phyloP scores from a whole-genome alignment of 495 filamentous ascomycete species.

The Durotheca rogersii region DNA sequence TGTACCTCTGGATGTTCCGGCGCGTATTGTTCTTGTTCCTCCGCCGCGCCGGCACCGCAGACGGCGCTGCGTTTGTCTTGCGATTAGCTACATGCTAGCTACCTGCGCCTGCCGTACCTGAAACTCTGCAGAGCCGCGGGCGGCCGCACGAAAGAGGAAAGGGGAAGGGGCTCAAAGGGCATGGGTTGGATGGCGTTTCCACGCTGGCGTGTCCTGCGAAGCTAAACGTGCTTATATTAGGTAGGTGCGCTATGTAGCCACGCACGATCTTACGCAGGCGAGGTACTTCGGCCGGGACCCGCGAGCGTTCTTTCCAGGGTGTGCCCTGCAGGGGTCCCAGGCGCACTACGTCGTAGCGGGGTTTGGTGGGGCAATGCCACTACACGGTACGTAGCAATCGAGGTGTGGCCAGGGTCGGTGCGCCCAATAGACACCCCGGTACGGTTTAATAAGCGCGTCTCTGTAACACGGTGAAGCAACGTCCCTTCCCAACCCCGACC shows the following conservation, averaged over 20 bases:
- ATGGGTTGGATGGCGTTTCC: background rate
- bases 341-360: constrained; percentile 16
- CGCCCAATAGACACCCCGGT: constrained; percentile 27
- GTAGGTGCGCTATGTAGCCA: background rate
- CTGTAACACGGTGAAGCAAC: constrained; percentile 35
- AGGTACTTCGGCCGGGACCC: background rate
- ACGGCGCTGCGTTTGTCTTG: too few species aligned
- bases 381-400: too few species aligned
- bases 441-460: constrained; percentile 28
- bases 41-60: too few species aligned
- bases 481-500: constrained; percentile 33
- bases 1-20: too few species aligned
- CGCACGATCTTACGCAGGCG: constrained; percentile 17
- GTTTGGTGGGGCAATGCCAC: background rate
- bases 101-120: too few species aligned
- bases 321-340: constrained; percentile 25
- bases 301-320: too few species aligned
- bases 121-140: constrained; percentile 27
- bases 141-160: constrained; percentile 21
- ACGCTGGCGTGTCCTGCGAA: background rate
- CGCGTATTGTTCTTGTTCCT: too few species aligned
- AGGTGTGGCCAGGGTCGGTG: constrained; percentile 2
- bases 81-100: too few species aligned
- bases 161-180: constrained; percentile 9
- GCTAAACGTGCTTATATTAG: background rate